Conservation (phyloP, 768 basidiomycete species). For the Leccinum sublutescens region DNA sequence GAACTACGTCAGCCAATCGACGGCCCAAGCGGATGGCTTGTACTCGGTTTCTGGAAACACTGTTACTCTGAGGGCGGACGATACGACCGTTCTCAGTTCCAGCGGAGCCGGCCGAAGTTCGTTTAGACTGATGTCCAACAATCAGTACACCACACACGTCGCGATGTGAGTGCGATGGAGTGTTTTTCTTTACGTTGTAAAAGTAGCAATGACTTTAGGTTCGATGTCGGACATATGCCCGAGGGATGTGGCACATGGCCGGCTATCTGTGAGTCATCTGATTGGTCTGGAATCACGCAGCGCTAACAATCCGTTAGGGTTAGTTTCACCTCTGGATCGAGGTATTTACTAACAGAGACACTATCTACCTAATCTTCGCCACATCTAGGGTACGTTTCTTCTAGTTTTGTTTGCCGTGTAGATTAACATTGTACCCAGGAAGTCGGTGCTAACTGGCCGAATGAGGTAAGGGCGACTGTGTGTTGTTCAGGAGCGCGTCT, state of each 20-base stretch:
- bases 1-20: slow-evolving; percentile 45
- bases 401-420: neutral
- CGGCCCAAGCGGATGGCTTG: slow-evolving; percentile 53
- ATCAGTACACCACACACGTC: slow-evolving; percentile 33
- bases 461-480: slow-evolving; percentile 9
- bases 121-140: slow-evolving; percentile 35
- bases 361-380: neutral
- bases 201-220: slow-evolving; percentile 11
- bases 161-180: slow-evolving; percentile 25
- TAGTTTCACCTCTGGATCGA: slow-evolving; percentile 5
- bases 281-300: neutral
- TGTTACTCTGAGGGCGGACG: slow-evolving; percentile 34
- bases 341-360: neutral
- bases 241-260: slow-evolving; percentile 41
- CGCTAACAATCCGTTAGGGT: slow-evolving; percentile 23
- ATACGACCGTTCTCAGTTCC: slow-evolving; percentile 30
- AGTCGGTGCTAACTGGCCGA: slow-evolving; percentile 28
- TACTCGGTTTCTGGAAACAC: slow-evolving; percentile 50
- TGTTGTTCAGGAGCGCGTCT: neutral
- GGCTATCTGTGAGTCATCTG: slow-evolving; percentile 30
- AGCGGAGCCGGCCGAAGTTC: slow-evolving; percentile 36
- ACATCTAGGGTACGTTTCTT: slow-evolving; percentile 23
- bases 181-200: neutral
- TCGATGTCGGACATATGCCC: slow-evolving; percentile 39
- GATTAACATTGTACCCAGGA: slow-evolving; percentile 20